Percentiles rank a stretch among this genome's conserved stretches.
These are phyloP conservation scores for Herpotrichia juniperi DNA, from an alignment of 2,329 filamentous ascomycete genomes.

Conservation along the genomic window DNA sequence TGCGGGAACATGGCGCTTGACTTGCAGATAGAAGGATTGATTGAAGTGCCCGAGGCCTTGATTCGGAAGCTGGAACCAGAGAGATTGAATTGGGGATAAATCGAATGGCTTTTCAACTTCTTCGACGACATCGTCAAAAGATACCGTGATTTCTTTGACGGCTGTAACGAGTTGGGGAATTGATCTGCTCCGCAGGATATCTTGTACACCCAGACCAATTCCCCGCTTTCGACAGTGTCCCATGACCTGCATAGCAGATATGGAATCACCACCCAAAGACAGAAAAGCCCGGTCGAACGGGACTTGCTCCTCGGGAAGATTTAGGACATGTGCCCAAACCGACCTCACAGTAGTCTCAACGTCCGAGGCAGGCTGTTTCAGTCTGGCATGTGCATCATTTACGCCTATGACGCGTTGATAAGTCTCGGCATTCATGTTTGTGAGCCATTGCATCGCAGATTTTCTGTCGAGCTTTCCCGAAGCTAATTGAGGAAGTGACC, in stretches of 20 bases:
- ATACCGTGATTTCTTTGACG: slow-evolving; percentile 24
- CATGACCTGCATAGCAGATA: slow-evolving; percentile 58
- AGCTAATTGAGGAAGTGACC: slow-evolving; percentile 19
- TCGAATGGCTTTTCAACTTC: slow-evolving; percentile 36
- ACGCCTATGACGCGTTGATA: slow-evolving; percentile 23
- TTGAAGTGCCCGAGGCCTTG: slow-evolving; percentile 42
- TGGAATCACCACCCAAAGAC: slow-evolving; percentile 56
- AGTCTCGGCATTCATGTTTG: slow-evolving; percentile 17
- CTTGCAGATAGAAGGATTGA: slow-evolving; percentile 39
- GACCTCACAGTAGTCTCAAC: slow-evolving; percentile 29
- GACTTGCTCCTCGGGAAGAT: slow-evolving; percentile 31
- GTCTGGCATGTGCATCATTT: not conserved
- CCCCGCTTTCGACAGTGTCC: slow-evolving; percentile 54
- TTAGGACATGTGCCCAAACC: slow-evolving; percentile 39
- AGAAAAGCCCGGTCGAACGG: slow-evolving; percentile 46
- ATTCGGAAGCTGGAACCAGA: slow-evolving; percentile 39
- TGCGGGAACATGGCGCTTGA: slow-evolving; percentile 29
- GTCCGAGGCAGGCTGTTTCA: slow-evolving; percentile 9
- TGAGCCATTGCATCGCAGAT: slow-evolving; percentile 17
- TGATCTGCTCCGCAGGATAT: slow-evolving; percentile 55
- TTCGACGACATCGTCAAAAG: slow-evolving; percentile 25
- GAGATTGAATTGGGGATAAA: slow-evolving; percentile 39
- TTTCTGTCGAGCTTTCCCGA: slow-evolving; percentile 25
- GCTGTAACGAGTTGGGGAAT: slow-evolving; percentile 41
- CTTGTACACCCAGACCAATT: slow-evolving; percentile 54